Conservation (phyloP, 176 grass and related monocot genomes). For the Oryza meyeriana region DNA sequence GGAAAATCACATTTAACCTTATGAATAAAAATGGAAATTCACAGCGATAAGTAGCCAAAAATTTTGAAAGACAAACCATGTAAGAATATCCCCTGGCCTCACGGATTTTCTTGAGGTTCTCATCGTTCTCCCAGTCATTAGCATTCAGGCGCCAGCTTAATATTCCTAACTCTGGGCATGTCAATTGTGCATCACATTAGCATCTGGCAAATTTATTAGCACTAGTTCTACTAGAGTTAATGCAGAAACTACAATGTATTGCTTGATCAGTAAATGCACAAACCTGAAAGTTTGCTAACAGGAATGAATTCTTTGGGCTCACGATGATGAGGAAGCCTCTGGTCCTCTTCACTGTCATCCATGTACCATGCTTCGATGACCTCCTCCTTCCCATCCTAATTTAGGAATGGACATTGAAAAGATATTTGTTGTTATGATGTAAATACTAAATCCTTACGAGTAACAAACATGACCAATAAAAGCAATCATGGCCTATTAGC, state of each 20-base stretch:
- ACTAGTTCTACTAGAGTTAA: not conserved
- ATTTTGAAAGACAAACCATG: conserved; percentile 48
- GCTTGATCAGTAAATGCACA: not conserved
- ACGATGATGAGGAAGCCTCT: conserved; percentile 82
- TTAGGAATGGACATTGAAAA: too few relatives aligned
- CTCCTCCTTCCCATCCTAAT: conserved; percentile 92
- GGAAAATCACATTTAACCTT: conserved; percentile 23
- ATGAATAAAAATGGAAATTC: not conserved
- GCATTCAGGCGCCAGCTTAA: conserved; percentile 75
- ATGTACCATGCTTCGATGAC: conserved; percentile 91
- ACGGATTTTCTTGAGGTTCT: conserved; percentile 87
- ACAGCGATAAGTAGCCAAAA: not conserved
- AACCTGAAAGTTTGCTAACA: conserved; percentile 73
- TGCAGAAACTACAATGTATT: not conserved
- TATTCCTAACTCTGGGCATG: conserved; percentile 67
- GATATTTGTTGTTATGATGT: too few relatives aligned
- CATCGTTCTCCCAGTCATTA: conserved; percentile 83
- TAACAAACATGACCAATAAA: too few relatives aligned
- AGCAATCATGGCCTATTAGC: too few relatives aligned
- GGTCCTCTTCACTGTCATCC: conserved; percentile 80
- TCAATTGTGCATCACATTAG: not conserved
- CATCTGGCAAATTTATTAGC: not conserved
- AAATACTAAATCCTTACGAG: too few relatives aligned
- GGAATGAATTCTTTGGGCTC: conserved; percentile 83
- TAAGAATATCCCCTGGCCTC: conserved; percentile 93